These are phyloP conservation scores for Casaregolazyma suthepensis DNA, from an alignment of 1,139 yeast species.

Conservation along the genomic window DNA sequence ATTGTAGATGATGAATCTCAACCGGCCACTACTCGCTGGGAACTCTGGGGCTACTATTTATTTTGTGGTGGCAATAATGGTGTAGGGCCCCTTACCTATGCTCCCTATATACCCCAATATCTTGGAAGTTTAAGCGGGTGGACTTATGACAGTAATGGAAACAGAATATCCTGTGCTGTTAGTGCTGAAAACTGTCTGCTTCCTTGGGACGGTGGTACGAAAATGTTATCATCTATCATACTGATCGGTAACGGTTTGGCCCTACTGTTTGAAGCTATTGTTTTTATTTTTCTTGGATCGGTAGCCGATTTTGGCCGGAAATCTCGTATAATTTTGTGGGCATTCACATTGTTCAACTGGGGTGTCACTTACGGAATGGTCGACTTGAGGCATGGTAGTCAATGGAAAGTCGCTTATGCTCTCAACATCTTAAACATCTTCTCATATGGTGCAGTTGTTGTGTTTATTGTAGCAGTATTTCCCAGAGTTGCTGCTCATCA, in stretches of 20 bases:
- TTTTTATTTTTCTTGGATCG: constrained; percentile 18
- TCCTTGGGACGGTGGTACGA: constrained; percentile 14
- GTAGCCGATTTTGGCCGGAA: constrained; percentile 17
- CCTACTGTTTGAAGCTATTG: constrained; percentile 15
- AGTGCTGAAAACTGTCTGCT: constrained; percentile 11
- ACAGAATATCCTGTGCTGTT: constrained; percentile 8
- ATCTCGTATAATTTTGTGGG: constrained; percentile 14
- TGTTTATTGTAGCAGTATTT: constrained; percentile 18
- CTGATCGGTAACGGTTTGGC: constrained; percentile 15
- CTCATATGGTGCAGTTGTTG: constrained; percentile 14
- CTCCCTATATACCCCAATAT: constrained; percentile 15
- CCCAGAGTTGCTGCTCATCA: constrained; percentile 17
- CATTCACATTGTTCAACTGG: constrained; percentile 15
- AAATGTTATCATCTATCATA: constrained; percentile 11
- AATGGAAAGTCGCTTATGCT: constrained; percentile 16
- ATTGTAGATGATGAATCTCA: constrained; percentile 9
- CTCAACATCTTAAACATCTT: constrained; percentile 13
- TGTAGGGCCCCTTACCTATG: constrained; percentile 16
- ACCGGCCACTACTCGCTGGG: constrained; percentile 15
- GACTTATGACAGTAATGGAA: constrained; percentile 12
- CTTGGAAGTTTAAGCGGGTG: constrained; percentile 12
- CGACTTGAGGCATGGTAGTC: constrained; percentile 12
- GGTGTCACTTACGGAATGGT: constrained; percentile 17
- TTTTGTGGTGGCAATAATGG: constrained; percentile 19
- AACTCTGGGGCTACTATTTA: constrained; percentile 16